Evolutionary conservation across 2,329 filamentous ascomycete genomes (phyloP).

Genomic region (Metarhizium humberi): DNA sequence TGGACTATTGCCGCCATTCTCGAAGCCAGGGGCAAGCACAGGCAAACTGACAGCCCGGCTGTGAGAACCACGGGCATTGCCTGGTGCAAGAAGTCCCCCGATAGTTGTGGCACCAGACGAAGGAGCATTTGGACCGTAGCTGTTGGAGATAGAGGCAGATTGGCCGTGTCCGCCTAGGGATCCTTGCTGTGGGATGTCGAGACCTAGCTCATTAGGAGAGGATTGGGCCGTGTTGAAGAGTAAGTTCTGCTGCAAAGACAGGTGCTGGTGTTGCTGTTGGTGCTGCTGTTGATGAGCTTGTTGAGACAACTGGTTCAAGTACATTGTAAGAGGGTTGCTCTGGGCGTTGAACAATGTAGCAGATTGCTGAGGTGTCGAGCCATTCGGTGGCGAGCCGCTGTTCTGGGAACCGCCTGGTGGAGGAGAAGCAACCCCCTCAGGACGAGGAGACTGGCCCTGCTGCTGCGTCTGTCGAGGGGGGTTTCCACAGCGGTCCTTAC

Average conservation of each 20-base stretch:
- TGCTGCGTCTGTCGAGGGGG: constrained; percentile 70
- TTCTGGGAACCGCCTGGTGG: constrained; percentile 51
- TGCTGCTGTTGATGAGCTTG: constrained; percentile 61
- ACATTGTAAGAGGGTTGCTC: constrained; percentile 89
- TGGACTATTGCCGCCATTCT: constrained; percentile 47
- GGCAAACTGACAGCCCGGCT: constrained; percentile 87
- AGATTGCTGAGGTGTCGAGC: constrained; percentile 50
- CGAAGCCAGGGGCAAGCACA: constrained; percentile 53
- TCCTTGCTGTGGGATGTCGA: constrained; percentile 53
- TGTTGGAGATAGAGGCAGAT: constrained; percentile 57
- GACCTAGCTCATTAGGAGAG: constrained; percentile 44
- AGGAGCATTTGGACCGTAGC: constrained; percentile 45
- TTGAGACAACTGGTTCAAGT: constrained; percentile 73
- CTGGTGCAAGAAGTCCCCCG: constrained; percentile 67
- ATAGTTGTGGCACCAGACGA: constrained; percentile 57
- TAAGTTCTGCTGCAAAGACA: constrained; percentile 68
- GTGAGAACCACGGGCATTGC: constrained; percentile 50
- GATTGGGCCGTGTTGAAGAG: constrained; percentile 67
- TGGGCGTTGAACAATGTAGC: constrained; percentile 70
- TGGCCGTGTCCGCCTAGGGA: constrained; percentile 53
- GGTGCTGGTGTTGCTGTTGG: constrained; percentile 58
- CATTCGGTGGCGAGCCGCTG: constrained; percentile 46
- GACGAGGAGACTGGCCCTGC: constrained; percentile 57
- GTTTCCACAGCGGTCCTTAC: constrained; percentile 96
- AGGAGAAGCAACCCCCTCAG: constrained; percentile 49